These are phyloP conservation scores for Wallacemonas sp. DNA, from an alignment of 208 protist genomes.

Conservation along the genomic window DNA sequence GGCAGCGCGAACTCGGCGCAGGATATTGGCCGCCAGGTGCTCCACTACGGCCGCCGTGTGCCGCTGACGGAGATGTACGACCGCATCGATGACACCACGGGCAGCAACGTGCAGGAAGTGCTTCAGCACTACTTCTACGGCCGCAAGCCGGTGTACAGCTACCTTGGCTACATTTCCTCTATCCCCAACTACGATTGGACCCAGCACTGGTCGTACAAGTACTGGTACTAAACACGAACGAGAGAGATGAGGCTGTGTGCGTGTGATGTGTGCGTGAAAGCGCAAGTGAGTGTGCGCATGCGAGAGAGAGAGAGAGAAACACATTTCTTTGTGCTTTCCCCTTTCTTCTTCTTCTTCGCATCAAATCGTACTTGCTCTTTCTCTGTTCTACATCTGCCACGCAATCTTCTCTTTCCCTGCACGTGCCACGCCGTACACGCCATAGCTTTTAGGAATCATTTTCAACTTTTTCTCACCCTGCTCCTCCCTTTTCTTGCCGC, in stretches of 20 bases:
- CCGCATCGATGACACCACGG: slow-evolving; percentile 89
- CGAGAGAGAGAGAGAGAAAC: no score
- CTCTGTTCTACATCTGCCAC: no score
- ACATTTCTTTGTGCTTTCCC: no score
- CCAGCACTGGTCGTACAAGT: slow-evolving; percentile 91
- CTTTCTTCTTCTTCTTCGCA: no score
- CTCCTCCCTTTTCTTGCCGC: no score
- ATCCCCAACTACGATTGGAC: slow-evolving; percentile 89
- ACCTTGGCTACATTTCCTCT: slow-evolving; percentile 77
- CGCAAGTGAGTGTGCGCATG: neutral
- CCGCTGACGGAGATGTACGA: slow-evolving; percentile 91
- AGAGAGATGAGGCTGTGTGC: neutral
- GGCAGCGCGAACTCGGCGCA: slow-evolving; percentile 81
- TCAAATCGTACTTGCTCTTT: no score
- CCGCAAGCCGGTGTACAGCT: slow-evolving; percentile 86
- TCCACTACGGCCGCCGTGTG: slow-evolving; percentile 81
- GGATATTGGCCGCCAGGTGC: slow-evolving; percentile 87
- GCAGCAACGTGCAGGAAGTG: slow-evolving; percentile 83
- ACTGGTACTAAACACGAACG: slow-evolving; percentile 74
- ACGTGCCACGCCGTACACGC: no score
- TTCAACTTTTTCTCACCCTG: no score
- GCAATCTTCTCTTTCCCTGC: no score
- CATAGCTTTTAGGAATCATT: no score
- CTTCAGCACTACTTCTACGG: slow-evolving; percentile 92
- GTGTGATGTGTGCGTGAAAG: neutral